phyloP scores from a whole-genome alignment of 495 filamentous ascomycete species.

The Pyrenopolyporus hunteri region DNA sequence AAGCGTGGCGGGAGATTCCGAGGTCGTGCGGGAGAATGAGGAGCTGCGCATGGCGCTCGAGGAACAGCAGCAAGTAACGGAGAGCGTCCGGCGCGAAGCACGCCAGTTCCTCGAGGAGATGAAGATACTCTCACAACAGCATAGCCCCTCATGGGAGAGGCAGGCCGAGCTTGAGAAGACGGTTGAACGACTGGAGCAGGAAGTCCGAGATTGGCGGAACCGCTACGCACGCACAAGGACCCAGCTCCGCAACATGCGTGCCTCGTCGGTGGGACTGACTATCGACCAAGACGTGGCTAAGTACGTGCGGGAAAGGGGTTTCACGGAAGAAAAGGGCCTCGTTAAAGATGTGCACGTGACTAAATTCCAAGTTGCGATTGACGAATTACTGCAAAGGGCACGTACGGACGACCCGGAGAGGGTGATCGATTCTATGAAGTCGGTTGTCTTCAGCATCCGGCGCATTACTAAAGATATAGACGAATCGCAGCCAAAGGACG shows the following conservation, averaged over 20 bases:
- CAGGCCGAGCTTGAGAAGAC: constrained; percentile 78
- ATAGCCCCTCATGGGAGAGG: constrained; percentile 75
- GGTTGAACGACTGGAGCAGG: constrained; percentile 74
- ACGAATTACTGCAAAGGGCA: constrained; percentile 83
- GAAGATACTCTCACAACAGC: constrained; percentile 81
- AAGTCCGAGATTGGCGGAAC: constrained; percentile 85
- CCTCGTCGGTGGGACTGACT: constrained; percentile 75
- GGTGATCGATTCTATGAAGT: constrained; percentile 80
- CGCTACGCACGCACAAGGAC: constrained; percentile 88
- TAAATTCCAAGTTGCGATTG: constrained; percentile 92
- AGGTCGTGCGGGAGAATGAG: constrained; percentile 74
- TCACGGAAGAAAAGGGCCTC: constrained; percentile 73
- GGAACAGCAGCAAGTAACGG: constrained; percentile 82
- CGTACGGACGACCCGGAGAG: constrained; percentile 72
- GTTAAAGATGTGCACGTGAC: constrained; percentile 92
- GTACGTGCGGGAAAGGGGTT: constrained; percentile 70
- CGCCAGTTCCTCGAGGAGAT: constrained; percentile 86
- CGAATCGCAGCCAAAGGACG: constrained; percentile 56
- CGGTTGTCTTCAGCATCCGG: constrained; percentile 78
- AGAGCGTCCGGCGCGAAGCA: constrained; percentile 86
- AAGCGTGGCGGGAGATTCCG: constrained; percentile 53
- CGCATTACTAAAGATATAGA: constrained; percentile 81
- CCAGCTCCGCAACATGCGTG: constrained; percentile 79
- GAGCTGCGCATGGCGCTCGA: constrained; percentile 71
- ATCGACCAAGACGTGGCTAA: constrained; percentile 69